Evolutionary conservation across 306 rosid species (phyloP), one percentile per base, ranked within the genome.

Genomic region (Begonia fuchsioides): DNA sequence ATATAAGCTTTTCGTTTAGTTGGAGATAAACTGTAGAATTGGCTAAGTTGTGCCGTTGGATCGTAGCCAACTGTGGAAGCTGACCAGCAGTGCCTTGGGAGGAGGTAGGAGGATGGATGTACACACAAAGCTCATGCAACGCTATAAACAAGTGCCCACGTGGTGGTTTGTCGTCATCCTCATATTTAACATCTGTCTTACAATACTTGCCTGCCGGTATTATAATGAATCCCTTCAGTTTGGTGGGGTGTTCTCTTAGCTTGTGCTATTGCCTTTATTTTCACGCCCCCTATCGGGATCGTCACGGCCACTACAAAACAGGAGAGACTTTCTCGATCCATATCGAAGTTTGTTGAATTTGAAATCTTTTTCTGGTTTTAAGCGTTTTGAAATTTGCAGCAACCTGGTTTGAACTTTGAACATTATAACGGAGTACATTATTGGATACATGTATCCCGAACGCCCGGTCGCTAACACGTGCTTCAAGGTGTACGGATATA

Each of bases 401-500:
- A 51, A 68, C 93, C 86, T 0, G 96, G 96, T 47, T 66, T 88
- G 72, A 88, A 88, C 64, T 47, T 66, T 88, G 72, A 88, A 88
- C 64, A 60, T 88, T 14, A 76, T 88, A 53, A 87, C 94, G n/a
- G 86, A 87, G 55, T 87, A 87, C 55, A 58, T 81, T 49, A 78
- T 88, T 48, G 96, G 96, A 15, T 88, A 83, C 62, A 60, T 81
- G 62, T 87, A 87, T 58, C 93, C 94, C 0, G 96, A 76, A 53
- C 77, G 70, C 57, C 96, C 96, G 0, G 88, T 87, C 43, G 96
- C 94, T n/a, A 83, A 83, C 71, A 80, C 83, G 94, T 83, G 93
- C 74, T 87, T 87, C 74, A 87, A 87, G 78, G 96, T 87, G 41
- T 87, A 78, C 47, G 94, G 96, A 11, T 87, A 80, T 74, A 87